These are phyloP conservation scores for Neospora caninum DNA, from an alignment of 169 alveolate species.

Conservation along the genomic window DNA sequence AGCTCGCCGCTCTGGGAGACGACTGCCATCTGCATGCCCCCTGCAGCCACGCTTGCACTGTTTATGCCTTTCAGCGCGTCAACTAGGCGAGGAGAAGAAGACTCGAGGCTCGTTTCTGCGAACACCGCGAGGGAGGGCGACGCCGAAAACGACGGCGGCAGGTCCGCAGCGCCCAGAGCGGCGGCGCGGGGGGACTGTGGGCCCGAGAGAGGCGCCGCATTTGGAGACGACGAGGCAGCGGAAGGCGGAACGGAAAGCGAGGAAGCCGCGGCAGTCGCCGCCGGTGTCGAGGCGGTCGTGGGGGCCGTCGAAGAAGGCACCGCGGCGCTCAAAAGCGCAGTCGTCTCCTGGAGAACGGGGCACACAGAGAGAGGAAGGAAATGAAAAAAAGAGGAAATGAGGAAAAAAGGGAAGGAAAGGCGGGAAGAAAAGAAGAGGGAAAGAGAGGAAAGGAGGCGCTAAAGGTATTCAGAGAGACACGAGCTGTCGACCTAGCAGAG, in stretches of 20 bases:
- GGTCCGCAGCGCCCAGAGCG: background rate
- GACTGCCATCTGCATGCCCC: slow-evolving; percentile 67
- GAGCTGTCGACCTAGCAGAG: too few species aligned
- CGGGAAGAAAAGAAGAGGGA: background rate
- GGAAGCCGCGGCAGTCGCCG: background rate
- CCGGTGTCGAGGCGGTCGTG: background rate
- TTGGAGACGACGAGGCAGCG: background rate
- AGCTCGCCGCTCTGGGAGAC: slow-evolving; percentile 70
- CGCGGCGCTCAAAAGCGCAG: background rate
- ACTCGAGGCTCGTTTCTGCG: background rate
- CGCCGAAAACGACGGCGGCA: background rate
- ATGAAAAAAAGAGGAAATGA: background rate
- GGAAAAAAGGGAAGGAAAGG: too few species aligned
- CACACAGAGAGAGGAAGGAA: background rate
- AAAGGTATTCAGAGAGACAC: too few species aligned
- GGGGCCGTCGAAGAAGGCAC: background rate
- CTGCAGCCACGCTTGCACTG: slow-evolving; percentile 58
- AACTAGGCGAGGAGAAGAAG: background rate
- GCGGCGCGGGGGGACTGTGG: background rate
- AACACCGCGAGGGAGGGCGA: background rate
- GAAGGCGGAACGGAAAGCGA: background rate
- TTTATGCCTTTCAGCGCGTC: slow-evolving; percentile 2
- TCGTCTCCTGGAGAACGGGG: background rate
- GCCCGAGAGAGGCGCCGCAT: background rate
- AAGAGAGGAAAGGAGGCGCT: too few species aligned